phyloP scores from a whole-genome alignment of 495 filamentous ascomycete species.

The Hypomontagnella submonticulosa region DNA sequence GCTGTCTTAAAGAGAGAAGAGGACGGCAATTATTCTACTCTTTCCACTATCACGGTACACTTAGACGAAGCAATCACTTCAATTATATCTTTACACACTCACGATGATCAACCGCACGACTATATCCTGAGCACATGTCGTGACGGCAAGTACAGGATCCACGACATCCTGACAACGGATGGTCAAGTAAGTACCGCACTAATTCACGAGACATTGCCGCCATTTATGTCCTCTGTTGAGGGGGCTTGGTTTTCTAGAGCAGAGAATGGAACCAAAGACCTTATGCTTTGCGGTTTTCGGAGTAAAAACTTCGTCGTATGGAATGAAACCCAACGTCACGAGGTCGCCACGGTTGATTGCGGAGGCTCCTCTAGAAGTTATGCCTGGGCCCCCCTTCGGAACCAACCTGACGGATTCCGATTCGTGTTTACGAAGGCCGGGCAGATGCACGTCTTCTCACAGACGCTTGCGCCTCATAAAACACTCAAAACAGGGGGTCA shows the following conservation, averaged over 20 bases:
- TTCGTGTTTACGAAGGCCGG: slow-evolving; percentile 68
- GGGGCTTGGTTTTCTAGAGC: slow-evolving; percentile 66
- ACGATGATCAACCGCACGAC: slow-evolving; percentile 25
- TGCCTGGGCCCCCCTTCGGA: slow-evolving; percentile 62
- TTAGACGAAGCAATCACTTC: slow-evolving; percentile 76
- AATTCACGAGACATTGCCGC: slow-evolving; percentile 60
- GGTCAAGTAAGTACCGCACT: slow-evolving; percentile 38
- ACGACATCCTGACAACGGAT: slow-evolving; percentile 45
- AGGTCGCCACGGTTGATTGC: slow-evolving; percentile 77
- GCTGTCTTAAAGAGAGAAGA: slow-evolving; percentile 59
- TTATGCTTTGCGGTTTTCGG: slow-evolving; percentile 83
- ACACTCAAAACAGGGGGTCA: slow-evolving; percentile 77
- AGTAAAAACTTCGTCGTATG: slow-evolving; percentile 81
- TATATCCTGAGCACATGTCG: slow-evolving; percentile 76
- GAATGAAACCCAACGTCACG: slow-evolving; percentile 73
- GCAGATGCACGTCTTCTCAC: slow-evolving; percentile 62
- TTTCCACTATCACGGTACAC: slow-evolving; percentile 57
- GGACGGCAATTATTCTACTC: slow-evolving; percentile 44
- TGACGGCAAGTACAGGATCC: slow-evolving; percentile 77
- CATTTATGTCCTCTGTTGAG: slow-evolving; percentile 75
- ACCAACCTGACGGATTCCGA: slow-evolving; percentile 49
- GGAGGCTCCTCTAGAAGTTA: slow-evolving; percentile 84
- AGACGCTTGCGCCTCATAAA: slow-evolving; percentile 58
- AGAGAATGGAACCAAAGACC: slow-evolving; percentile 51
- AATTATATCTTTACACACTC: slow-evolving; percentile 59